Evolutionary conservation across 305 asterid species (phyloP).

Genomic region (Stenogyne calaminthoides): DNA sequence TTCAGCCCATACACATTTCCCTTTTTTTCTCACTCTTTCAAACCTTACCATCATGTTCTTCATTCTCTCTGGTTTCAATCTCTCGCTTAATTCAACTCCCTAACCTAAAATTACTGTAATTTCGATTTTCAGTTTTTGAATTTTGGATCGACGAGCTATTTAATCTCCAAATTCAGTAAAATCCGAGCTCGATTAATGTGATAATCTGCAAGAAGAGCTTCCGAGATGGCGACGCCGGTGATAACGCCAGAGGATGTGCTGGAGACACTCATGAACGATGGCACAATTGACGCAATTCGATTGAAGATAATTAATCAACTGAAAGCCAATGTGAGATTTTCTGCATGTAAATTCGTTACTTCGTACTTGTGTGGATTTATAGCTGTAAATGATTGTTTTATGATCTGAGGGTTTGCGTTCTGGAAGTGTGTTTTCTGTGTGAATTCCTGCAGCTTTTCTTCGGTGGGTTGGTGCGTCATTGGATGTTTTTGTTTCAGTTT

Average conservation of each 20-base stretch:
- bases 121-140: too few species aligned
- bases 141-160: too few species aligned
- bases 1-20: too few species aligned
- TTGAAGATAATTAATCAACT: slow-evolving; percentile 82
- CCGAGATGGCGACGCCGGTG: slow-evolving; percentile 66
- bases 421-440: background rate
- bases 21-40: too few species aligned
- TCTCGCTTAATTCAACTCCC: too few species aligned
- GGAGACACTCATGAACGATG: slow-evolving; percentile 88
- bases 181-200: background rate
- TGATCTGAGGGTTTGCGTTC: slow-evolving; percentile 3
- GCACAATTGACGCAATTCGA: slow-evolving; percentile 82
- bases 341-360: background rate
- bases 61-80: too few species aligned
- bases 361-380: background rate
- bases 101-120: too few species aligned
- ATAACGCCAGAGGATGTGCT: slow-evolving; percentile 81
- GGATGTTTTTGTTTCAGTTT: background rate
- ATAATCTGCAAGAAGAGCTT: slow-evolving; percentile 27
- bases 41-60: too few species aligned
- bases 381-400: background rate
- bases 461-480: background rate
- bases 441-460: background rate
- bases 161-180: background rate
- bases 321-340: slow-evolving; percentile 72